Evolutionary conservation across 1,284 basidiomycete genomes (phyloP).

Genomic region (Rhizopogon parksii): DNA sequence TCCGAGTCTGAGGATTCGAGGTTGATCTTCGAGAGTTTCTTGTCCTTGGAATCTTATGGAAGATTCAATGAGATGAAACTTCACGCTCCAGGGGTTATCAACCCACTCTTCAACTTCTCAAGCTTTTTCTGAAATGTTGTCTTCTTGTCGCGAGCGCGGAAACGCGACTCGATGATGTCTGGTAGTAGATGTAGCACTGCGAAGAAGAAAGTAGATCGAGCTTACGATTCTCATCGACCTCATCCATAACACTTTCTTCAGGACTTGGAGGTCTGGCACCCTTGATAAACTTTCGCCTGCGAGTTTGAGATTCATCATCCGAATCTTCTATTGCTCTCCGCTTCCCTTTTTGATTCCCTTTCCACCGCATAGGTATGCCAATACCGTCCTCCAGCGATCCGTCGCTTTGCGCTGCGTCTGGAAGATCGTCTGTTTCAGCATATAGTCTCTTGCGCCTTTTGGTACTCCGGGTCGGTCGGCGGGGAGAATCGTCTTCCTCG

Average conservation of each 20-base stretch:
- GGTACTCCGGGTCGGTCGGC: slow-evolving; percentile 21
- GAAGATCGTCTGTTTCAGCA: slow-evolving; percentile 15
- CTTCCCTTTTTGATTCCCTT: slow-evolving; percentile 17
- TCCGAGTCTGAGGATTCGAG: slow-evolving; percentile 34
- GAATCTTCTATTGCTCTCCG: slow-evolving; percentile 20
- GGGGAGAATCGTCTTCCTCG: slow-evolving; percentile 30
- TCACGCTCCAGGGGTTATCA: neutral
- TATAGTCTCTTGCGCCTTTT: slow-evolving; percentile 24
- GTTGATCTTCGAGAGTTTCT: slow-evolving; percentile 39
- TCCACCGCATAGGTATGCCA: slow-evolving; percentile 13
- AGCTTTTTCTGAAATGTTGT: slow-evolving; percentile 57
- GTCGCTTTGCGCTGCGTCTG: slow-evolving; percentile 20
- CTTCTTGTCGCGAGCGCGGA: slow-evolving; percentile 55
- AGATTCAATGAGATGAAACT: slow-evolving; percentile 4
- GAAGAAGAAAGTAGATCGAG: neutral
- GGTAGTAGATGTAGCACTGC: slow-evolving; percentile 5
- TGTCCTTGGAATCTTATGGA: slow-evolving; percentile 30
- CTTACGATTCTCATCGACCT: slow-evolving; percentile 54
- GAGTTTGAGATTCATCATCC: slow-evolving; percentile 27
- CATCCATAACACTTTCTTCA: slow-evolving; percentile 46
- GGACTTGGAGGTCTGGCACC: slow-evolving; percentile 40
- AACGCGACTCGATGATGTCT: slow-evolving; percentile 60
- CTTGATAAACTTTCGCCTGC: slow-evolving; percentile 41
- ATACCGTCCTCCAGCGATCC: slow-evolving; percentile 17
- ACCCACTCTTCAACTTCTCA: slow-evolving; percentile 53